Percentiles rank a stretch among this genome's conserved stretches.
phyloP scores from a whole-genome alignment of 441 rosid species.

The Gossypium davidsonii region DNA sequence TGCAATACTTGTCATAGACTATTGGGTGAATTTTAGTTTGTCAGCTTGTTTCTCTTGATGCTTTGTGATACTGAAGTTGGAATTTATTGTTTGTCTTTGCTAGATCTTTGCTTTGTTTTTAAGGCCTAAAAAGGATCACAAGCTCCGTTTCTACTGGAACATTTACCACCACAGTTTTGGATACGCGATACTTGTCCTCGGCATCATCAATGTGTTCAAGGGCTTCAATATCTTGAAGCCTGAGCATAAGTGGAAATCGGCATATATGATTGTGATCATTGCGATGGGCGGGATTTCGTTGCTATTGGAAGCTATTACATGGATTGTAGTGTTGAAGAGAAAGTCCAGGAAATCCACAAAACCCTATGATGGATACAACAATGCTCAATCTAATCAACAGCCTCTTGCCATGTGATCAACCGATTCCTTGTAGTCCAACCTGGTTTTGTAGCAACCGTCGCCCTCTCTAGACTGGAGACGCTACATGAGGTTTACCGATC shows the following conservation, averaged over 20 bases:
- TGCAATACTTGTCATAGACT: background rate
- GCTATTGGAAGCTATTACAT: constrained; percentile 47
- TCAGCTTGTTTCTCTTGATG: background rate
- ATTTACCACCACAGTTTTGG: constrained; percentile 60
- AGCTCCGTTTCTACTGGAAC: constrained; percentile 52
- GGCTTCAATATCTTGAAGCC: constrained; percentile 46
- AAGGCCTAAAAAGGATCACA: constrained; percentile 62
- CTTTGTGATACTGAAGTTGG: background rate
- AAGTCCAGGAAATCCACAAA: constrained; percentile 45
- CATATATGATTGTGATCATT: constrained; percentile 32
- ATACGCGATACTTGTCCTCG: constrained; percentile 36
- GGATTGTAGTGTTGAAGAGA: constrained; percentile 47
- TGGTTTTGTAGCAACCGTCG: constrained; percentile 13
- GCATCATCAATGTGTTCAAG: constrained; percentile 51
- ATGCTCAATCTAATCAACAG: constrained; percentile 30
- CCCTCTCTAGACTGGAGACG: background rate
- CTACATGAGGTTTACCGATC: background rate
- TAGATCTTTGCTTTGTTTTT: constrained; percentile 54
- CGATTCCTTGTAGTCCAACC: background rate
- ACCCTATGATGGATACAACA: constrained; percentile 38
- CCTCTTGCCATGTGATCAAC: constrained; percentile 18
- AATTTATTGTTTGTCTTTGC: background rate
- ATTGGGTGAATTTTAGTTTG: background rate
- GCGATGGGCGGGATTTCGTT: constrained; percentile 39
- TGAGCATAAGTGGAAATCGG: constrained; percentile 34